Evolutionary conservation across 768 basidiomycete species (phyloP).

Genomic region (Tephrocybe sp.): DNA sequence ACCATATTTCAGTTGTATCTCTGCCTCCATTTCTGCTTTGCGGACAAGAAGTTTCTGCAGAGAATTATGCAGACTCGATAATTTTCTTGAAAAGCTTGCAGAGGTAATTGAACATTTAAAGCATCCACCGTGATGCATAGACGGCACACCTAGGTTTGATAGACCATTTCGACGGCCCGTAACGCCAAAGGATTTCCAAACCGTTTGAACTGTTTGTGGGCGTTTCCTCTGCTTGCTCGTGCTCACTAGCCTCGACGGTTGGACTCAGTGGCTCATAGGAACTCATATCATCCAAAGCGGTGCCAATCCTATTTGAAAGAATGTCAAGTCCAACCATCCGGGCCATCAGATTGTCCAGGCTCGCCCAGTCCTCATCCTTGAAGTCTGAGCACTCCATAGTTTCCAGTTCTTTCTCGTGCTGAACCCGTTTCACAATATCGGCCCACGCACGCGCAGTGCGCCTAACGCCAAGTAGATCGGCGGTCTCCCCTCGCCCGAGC

Average conservation of each 20-base stretch:
- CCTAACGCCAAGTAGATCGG: constrained; percentile 64
- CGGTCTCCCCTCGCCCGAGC: constrained; percentile 61
- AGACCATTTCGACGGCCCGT: constrained; percentile 43
- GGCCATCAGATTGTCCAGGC: constrained; percentile 50
- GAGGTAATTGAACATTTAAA: not conserved
- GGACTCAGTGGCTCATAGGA: constrained; percentile 7
- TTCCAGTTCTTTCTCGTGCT: constrained; percentile 58
- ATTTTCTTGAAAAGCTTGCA: constrained; percentile 58
- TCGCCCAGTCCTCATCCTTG: constrained; percentile 47
- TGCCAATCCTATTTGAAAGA: constrained; percentile 56
- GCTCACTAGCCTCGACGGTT: not conserved
- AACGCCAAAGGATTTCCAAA: constrained; percentile 19
- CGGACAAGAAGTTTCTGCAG: constrained; percentile 43
- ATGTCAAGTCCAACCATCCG: constrained; percentile 47
- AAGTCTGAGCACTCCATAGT: constrained; percentile 27
- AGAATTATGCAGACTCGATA: constrained; percentile 45
- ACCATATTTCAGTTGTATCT: constrained; percentile 57
- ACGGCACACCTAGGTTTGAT: constrained; percentile 63
- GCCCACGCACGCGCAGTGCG: constrained; percentile 62
- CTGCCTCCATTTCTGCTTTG: constrained; percentile 51
- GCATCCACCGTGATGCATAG: not conserved
- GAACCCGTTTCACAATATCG: constrained; percentile 46
- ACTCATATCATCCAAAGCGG: constrained; percentile 21
- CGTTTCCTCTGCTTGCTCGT: not conserved
- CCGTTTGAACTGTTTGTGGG: not conserved